These are phyloP conservation scores for Ulota crispa DNA, from an alignment of 225 moss, liverwort and hornwort species.

Conservation along the genomic window DNA sequence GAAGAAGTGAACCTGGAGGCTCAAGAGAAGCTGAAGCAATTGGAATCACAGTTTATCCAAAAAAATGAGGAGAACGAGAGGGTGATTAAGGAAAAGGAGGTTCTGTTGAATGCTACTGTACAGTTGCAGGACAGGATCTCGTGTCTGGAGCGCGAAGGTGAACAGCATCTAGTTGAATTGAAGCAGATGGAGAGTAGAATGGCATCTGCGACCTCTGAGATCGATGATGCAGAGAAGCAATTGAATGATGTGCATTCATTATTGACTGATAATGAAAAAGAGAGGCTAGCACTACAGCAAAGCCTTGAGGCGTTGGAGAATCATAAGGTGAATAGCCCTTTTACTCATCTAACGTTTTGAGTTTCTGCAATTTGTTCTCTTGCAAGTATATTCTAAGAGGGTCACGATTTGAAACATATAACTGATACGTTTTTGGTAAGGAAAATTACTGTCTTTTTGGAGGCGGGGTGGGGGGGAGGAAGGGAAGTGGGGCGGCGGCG, in stretches of 20 bases:
- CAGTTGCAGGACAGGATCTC: constrained; percentile 39
- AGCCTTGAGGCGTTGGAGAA: constrained; percentile 58
- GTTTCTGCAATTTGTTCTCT: background rate
- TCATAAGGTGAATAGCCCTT: constrained; percentile 31
- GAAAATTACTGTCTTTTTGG: background rate
- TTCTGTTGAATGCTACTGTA: constrained; percentile 23
- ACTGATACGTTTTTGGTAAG: background rate
- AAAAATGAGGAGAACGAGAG: constrained; percentile 35
- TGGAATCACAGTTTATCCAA: constrained; percentile 18
- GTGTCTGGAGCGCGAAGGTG: constrained; percentile 32
- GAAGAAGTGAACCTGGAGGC: constrained; percentile 29
- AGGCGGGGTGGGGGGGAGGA: background rate
- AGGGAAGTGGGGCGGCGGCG: no score
- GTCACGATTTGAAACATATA: background rate
- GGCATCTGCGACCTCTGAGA: constrained; percentile 33
- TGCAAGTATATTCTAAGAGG: background rate
- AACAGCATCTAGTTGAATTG: constrained; percentile 32
- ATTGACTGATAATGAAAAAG: constrained; percentile 44
- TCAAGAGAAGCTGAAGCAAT: constrained; percentile 33
- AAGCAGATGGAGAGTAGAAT: constrained; percentile 42
- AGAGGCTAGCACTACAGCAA: constrained; percentile 32
- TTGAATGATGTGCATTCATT: constrained; percentile 51
- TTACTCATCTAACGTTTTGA: background rate
- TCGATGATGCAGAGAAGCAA: constrained; percentile 47
- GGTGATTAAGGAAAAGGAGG: constrained; percentile 30